phyloP scores from a whole-genome alignment of 2,329 filamentous ascomycete genomes.

The Davidsoniella virescens region DNA sequence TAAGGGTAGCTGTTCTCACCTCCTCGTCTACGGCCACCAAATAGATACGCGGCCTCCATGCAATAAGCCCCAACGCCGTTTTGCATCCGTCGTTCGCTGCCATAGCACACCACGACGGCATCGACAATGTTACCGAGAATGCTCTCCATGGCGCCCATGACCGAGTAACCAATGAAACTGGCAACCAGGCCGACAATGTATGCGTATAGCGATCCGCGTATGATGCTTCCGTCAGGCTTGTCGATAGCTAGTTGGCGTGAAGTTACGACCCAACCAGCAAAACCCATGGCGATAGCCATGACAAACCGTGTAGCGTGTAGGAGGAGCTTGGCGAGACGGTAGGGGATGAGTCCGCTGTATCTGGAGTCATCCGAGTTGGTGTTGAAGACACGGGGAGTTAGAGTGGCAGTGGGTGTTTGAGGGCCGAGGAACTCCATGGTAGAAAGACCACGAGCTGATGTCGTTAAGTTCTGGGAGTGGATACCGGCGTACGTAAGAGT shows the following conservation, averaged over 20 bases:
- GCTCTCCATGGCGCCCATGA: slow-evolving; percentile 80
- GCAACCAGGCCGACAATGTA: slow-evolving; percentile 89
- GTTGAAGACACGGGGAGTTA: slow-evolving; percentile 39
- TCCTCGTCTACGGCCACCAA: slow-evolving; percentile 36
- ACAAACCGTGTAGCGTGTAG: slow-evolving; percentile 82
- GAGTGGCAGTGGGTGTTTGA: slow-evolving; percentile 55
- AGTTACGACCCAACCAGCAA: slow-evolving; percentile 92
- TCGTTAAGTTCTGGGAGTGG: slow-evolving; percentile 67
- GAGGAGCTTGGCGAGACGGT: slow-evolving; percentile 78
- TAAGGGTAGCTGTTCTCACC: slow-evolving; percentile 8
- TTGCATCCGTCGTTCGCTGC: slow-evolving; percentile 61
- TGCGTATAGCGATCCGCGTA: slow-evolving; percentile 75
- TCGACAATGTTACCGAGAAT: slow-evolving; percentile 77
- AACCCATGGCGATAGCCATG: slow-evolving; percentile 77
- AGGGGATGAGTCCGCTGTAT: slow-evolving; percentile 50
- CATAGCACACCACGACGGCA: slow-evolving; percentile 83
- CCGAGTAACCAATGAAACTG: slow-evolving; percentile 85
- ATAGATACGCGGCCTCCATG: slow-evolving; percentile 76
- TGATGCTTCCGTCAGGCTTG: slow-evolving; percentile 29
- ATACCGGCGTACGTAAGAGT: slow-evolving; percentile 88
- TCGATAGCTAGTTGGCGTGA: slow-evolving; percentile 58
- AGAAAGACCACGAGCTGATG: slow-evolving; percentile 62
- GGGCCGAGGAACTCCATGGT: slow-evolving; percentile 69
- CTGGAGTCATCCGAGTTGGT: slow-evolving; percentile 22
- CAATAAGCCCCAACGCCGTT: slow-evolving; percentile 64